Base-by-base conservation (phyloP, 805 yeast genomes). In the Groenewaldozyma salmanticensis region DNA sequence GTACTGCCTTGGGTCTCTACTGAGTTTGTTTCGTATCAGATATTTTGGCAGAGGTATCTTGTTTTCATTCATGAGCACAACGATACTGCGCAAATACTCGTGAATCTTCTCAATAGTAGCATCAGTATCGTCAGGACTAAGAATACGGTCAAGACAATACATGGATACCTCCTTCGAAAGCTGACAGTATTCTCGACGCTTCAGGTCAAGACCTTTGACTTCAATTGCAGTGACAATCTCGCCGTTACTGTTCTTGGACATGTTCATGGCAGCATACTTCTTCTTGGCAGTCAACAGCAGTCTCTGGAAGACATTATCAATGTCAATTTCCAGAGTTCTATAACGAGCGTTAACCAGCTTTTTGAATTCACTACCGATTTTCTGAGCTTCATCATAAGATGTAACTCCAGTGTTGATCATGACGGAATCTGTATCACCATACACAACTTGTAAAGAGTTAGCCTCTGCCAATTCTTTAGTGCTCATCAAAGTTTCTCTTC, bases 351-450 rank as follows among this genome's bases (percentile, higher is more conserved):
- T 92, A 44, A 92, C 97, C 44, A 76, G 71, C 37, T 68, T 59
- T 59, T 92, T 92, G 67, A 92, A 90, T 38, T 79, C 80, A 38
- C 79, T 79, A 22, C 97, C 99, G 47, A 87, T 79, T 52, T 71
- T 71, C 34, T 84, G 60, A 0, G 97, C 95, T 35, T 84, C 95
- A 20, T 64, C 60, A 59, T 72, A 81, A 24, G 65, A 70, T 42
- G 71, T 74, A 35, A 77, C 78, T 21, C 87, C 87, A 2, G 97
- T 86, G 60, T 90, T 94, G 58, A 92, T 86, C 98, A 92, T 92
- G 40, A 92, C 96, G 27, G 98, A 92, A 68, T 92, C 98, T 0
- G 98, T 92, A 66, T 92, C 98, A 70, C 98, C 98, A 57, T 92
- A 92, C 11, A 92, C 85, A 37, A 94, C 97, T 42, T 85, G 69